A percentile compares a stretch with the other conserved stretches of the same genome.
These are phyloP conservation scores for Cardamine chenopodiifolia DNA, from an alignment of 345 rosid genomes.

Conservation along the genomic window DNA sequence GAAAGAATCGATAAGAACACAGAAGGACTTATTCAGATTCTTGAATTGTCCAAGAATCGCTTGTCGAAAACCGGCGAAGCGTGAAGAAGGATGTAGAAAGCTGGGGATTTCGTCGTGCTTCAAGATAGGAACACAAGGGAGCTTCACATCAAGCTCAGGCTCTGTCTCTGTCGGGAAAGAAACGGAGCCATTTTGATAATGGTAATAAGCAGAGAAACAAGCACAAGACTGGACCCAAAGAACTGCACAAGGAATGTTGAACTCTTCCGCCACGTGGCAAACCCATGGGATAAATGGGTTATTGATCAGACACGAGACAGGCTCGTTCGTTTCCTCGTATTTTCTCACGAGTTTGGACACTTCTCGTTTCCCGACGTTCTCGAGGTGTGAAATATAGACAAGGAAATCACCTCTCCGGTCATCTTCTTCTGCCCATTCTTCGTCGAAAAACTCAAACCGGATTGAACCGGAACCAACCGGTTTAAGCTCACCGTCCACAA, in stretches of 20 bases:
- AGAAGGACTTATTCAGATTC: slow-evolving; percentile 57
- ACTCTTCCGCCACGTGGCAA: slow-evolving; percentile 61
- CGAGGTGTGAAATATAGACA: slow-evolving; percentile 54
- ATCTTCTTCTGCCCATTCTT: slow-evolving; percentile 60
- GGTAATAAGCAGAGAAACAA: slow-evolving; percentile 66
- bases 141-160: slow-evolving; percentile 58
- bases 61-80: slow-evolving; percentile 42
- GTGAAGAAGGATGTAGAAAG: slow-evolving; percentile 62
- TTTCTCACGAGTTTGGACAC: slow-evolving; percentile 50
- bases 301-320: slow-evolving; percentile 69
- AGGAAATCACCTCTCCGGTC: slow-evolving; percentile 47
- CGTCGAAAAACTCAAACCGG: slow-evolving; percentile 69
- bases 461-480: slow-evolving; percentile 65
- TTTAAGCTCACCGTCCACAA: slow-evolving; percentile 47
- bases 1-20: slow-evolving; percentile 69
- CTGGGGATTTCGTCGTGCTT: slow-evolving; percentile 76
- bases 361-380: slow-evolving; percentile 47
- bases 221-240: slow-evolving; percentile 91
- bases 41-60: slow-evolving; percentile 59
- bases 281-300: slow-evolving; percentile 88
- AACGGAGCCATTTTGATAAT: slow-evolving; percentile 51
- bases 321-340: slow-evolving; percentile 46
- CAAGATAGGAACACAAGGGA: slow-evolving; percentile 65
- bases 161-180: slow-evolving; percentile 58
- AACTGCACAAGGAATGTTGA: slow-evolving; percentile 71